These are phyloP conservation scores for Aspergillus chevalieri DNA, from an alignment of 2,329 filamentous ascomycete genomes.

Conservation along the genomic window DNA sequence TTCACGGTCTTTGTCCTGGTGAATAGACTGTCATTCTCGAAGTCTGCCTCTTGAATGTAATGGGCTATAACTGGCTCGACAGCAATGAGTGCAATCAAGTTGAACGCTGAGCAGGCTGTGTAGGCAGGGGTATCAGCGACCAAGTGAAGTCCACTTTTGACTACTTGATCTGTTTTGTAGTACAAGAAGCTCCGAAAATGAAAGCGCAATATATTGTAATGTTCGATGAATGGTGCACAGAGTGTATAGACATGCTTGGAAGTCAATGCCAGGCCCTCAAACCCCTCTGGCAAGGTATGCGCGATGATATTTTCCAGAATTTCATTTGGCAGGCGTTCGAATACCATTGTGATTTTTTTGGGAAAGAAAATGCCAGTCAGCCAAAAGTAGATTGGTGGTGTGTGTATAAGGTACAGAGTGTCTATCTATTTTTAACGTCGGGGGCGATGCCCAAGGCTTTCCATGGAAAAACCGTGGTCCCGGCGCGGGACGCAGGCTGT, in stretches of 20 bases:
- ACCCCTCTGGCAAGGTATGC: conserved; percentile 14
- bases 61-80: conserved; percentile 15
- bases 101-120: conserved; percentile 10
- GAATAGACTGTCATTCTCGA: conserved; percentile 7
- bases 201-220: conserved; percentile 17
- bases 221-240: conserved; percentile 15
- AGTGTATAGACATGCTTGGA: conserved; percentile 15
- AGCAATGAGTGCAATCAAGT: conserved; percentile 17
- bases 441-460: not conserved
- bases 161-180: conserved; percentile 5
- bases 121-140: conserved; percentile 1
- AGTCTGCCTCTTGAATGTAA: conserved; percentile 17
- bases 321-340: conserved; percentile 6
- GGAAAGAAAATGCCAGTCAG: too few species aligned
- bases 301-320: conserved; percentile 14
- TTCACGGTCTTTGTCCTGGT: not conserved
- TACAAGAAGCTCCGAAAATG: conserved; percentile 17
- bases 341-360: too few species aligned
- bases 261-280: conserved; percentile 19
- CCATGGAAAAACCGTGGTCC: not conserved
- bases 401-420: not conserved
- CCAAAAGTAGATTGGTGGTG: not conserved
- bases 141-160: conserved; percentile 3
- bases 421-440: not conserved
- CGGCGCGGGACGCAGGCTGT: not conserved